Percentiles rank a stretch among this genome's conserved stretches.
Conservation (phyloP, 23 red algal species). For the Gracilaria caudata region DNA sequence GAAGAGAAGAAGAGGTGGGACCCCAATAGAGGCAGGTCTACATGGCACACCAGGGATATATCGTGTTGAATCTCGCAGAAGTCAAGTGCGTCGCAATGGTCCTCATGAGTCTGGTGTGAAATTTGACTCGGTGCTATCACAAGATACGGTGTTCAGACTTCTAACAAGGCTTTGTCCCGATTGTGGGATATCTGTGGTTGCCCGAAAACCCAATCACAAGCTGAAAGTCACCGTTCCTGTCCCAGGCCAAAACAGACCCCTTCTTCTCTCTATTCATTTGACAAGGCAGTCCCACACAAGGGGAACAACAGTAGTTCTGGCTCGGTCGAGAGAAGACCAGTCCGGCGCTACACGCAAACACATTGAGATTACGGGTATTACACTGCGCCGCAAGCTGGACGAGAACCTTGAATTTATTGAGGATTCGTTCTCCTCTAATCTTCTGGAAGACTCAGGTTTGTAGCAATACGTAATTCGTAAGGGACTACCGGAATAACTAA, state of each 20-base stretch:
- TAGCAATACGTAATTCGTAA: neutral
- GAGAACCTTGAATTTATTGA: slow-evolving; percentile 58
- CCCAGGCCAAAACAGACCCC: neutral
- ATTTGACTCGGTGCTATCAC: slow-evolving; percentile 32
- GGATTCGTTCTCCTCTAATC: slow-evolving; percentile 45
- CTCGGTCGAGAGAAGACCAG: slow-evolving; percentile 44
- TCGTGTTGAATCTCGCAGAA: slow-evolving; percentile 1
- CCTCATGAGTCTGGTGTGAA: neutral
- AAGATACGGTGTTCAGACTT: slow-evolving; percentile 52
- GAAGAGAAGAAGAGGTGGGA: neutral
- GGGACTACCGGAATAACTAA: neutral
- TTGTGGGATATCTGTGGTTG: slow-evolving; percentile 10
- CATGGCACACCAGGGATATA: neutral
- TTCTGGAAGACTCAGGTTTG: slow-evolving; percentile 20
- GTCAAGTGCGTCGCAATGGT: slow-evolving; percentile 25
- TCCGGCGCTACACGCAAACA: slow-evolving; percentile 23
- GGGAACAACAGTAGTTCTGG: slow-evolving; percentile 27
- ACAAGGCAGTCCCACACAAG: slow-evolving; percentile 26
- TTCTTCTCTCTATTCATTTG: slow-evolving; percentile 52
- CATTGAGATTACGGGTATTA: slow-evolving; percentile 32
- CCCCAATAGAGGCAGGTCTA: slow-evolving; percentile 28
- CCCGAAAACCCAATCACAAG: slow-evolving; percentile 39
- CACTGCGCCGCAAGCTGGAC: slow-evolving; percentile 36
- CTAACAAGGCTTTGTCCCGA: slow-evolving; percentile 45
- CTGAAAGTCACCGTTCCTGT: slow-evolving; percentile 46